Percentiles rank a stretch among this genome's conserved stretches.
Conservation (phyloP, 2,329 filamentous ascomycete genomes). For the Aspergillus pseudonomiae region DNA sequence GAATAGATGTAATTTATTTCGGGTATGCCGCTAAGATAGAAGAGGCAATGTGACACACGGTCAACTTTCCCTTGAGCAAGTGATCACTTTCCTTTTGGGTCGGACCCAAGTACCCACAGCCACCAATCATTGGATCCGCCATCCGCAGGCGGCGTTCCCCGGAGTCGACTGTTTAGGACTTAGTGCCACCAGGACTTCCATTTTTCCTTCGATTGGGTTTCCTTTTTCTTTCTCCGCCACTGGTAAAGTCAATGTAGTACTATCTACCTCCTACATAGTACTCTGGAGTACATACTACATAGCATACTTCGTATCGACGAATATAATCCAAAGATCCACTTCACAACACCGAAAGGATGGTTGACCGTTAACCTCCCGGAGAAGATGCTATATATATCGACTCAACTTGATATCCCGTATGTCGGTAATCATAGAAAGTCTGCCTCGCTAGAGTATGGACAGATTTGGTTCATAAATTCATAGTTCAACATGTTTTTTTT, state of each 20-base stretch:
- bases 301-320: too few relatives aligned
- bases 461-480: background rate
- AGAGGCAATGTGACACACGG: slow-evolving; percentile 4
- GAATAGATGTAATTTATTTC: background rate
- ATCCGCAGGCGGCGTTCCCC: background rate
- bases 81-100: slow-evolving; percentile 6
- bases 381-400: background rate
- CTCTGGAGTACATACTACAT: too few relatives aligned
- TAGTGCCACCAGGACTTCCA: background rate
- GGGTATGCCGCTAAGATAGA: background rate
- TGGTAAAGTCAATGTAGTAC: too few relatives aligned
- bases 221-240: background rate
- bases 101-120: background rate
- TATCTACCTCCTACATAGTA: background rate
- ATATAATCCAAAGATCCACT: background rate
- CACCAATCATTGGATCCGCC: background rate
- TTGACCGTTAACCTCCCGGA: background rate
- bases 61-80: background rate
- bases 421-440: background rate
- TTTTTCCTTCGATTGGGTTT: background rate
- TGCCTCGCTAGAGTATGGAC: background rate
- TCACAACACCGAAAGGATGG: background rate
- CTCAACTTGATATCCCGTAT: background rate
- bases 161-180: background rate
- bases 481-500: background rate